Evolutionary conservation across 169 alveolate genomes (phyloP).

Genomic region (Plasmodium gonderi): DNA sequence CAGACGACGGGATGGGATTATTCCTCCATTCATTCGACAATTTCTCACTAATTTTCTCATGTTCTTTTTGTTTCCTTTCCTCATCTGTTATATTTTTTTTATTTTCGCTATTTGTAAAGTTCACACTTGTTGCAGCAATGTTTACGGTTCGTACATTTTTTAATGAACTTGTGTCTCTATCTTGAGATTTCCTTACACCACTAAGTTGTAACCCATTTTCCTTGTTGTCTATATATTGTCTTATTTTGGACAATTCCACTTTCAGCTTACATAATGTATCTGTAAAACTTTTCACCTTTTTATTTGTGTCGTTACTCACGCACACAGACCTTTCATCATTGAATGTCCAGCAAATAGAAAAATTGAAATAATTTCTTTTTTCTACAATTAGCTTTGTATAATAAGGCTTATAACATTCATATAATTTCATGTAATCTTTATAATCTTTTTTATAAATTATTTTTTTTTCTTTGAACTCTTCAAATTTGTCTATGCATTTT

Average conservation of each 20-base stretch:
- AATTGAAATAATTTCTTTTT: conserved; percentile 12
- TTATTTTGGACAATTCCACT: background rate
- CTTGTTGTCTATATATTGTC: background rate
- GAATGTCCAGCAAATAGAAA: conserved; percentile 17
- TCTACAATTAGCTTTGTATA: conserved; percentile 46
- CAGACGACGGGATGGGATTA: too few relatives aligned
- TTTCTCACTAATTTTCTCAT: background rate
- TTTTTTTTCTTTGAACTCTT: conserved; percentile 29
- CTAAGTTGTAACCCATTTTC: background rate
- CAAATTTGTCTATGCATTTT: conserved; percentile 38
- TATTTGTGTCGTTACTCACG: background rate
- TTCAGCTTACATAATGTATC: background rate
- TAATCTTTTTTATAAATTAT: conserved; percentile 61
- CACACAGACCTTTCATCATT: background rate
- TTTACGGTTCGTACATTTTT: too few relatives aligned
- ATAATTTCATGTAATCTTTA: conserved; percentile 21
- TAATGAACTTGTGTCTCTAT: too few relatives aligned
- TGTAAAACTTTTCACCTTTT: conserved; percentile 35
- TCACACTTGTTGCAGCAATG: too few relatives aligned
- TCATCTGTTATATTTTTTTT: background rate
- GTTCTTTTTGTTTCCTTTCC: background rate
- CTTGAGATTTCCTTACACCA: background rate
- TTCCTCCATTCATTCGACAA: background rate
- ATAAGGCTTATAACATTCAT: conserved; percentile 20
- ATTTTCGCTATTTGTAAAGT: background rate